Base-by-base conservation (phyloP, 352 stramenopile genomes). In the Lagenidium sp. region DNA sequence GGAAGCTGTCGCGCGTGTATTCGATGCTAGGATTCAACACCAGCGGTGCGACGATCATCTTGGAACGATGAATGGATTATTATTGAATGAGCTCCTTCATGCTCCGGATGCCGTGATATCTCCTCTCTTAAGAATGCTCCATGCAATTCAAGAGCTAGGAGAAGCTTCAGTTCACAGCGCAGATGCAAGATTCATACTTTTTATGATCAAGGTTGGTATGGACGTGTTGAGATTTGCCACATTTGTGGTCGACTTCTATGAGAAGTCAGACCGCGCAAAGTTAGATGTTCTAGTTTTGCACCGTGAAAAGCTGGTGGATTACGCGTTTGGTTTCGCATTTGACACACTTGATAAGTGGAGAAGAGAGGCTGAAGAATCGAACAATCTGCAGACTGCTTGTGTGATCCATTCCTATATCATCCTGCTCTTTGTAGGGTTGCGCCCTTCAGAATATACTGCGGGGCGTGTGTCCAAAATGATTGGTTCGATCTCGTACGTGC, bases 51-150 rank as follows among this genome's bases (percentile, higher is more conserved):
- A 85, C 57, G 79, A 94, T 20, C 65, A 95, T 47, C 65, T 99
- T 20, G 85, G 94, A 7, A 98, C 97, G 2, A 95, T 97, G 58
- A 92, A 96, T 44, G 97, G 96, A 4, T 88, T 97, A 19, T 68
- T 99, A 11, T 86, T 99, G 39, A 99, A 99, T 58, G 97, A 99
- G 55, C 82, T 99, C 36, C 73, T 94, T 12, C 96, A 98, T 61
- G 94, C 88, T 5, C 95, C 96, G 23, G 86, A 97, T 50, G 92
- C 80, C 20, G 63, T 91, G 29, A 40, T 93, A 23, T 35, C 55
- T 10, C 76, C 83, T 6, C 44, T 94, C 11, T 31, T 94, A n/a
- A 77, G 80, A 29, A 92, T 96, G 70, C 47, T 95, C 11, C 51
- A 87, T 18, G 77, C 74, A 8, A 79, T 91, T 36, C 81, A 76